These are phyloP conservation scores for Clitopilus passeckerianus DNA, from an alignment of 768 basidiomycete genomes.

Conservation along the genomic window DNA sequence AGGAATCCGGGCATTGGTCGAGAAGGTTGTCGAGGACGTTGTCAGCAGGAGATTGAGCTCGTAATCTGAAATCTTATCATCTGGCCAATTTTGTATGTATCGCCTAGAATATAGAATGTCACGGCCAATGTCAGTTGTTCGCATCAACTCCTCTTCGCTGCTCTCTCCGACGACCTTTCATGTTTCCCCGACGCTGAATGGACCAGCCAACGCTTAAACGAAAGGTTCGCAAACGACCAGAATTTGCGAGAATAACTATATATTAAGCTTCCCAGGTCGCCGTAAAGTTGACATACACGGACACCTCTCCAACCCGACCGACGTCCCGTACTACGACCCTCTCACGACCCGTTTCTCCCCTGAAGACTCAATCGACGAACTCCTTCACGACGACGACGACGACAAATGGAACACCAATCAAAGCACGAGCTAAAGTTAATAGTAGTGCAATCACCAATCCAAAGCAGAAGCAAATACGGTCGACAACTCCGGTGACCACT, in stretches of 20 bases:
- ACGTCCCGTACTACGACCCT: conserved; percentile 19
- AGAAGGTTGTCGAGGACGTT: conserved; percentile 53
- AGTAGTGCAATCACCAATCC: conserved; percentile 30
- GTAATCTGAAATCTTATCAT: neutral
- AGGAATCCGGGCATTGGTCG: conserved; percentile 43
- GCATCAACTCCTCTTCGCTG: conserved; percentile 2
- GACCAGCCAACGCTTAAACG: conserved; percentile 27
- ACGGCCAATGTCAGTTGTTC: neutral
- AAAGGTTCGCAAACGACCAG: conserved; percentile 31
- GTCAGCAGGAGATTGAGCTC: conserved; percentile 17
- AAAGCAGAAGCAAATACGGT: neutral
- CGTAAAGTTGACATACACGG: conserved; percentile 42
- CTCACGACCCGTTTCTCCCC: conserved; percentile 44
- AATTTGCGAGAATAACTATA: neutral
- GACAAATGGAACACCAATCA: conserved; percentile 11
- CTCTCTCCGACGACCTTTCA: conserved; percentile 5
- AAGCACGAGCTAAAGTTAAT: conserved; percentile 62
- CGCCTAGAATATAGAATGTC: neutral
- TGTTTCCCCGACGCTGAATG: conserved; percentile 13
- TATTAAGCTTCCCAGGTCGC: conserved; percentile 39
- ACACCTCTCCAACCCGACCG: conserved; percentile 21
- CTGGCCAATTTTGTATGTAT: neutral
- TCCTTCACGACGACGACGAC: conserved; percentile 9
- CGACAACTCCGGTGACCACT: conserved; percentile 1
- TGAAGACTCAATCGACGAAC: conserved; percentile 19